Evolutionary conservation across 2,329 filamentous ascomycete genomes (phyloP).

Genomic region (Lasiodiplodia theobromae): DNA sequence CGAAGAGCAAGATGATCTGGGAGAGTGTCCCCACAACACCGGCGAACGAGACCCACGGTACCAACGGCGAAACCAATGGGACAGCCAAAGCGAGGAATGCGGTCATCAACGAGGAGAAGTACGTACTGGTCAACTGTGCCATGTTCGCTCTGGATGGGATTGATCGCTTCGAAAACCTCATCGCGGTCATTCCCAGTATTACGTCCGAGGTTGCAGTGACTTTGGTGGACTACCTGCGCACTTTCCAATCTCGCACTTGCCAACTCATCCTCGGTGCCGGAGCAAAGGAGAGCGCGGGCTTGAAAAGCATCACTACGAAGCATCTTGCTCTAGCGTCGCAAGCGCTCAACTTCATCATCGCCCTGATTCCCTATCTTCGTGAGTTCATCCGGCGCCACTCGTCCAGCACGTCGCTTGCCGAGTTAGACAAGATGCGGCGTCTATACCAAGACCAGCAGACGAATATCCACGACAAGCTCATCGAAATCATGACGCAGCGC

Average conservation of each 20-base stretch:
- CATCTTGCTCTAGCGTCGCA: constrained; percentile 92
- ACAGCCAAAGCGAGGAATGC: constrained; percentile 64
- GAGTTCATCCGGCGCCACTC: constrained; percentile 87
- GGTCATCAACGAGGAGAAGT: constrained; percentile 82
- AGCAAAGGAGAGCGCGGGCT: constrained; percentile 83
- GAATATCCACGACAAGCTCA: constrained; percentile 89
- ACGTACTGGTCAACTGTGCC: constrained; percentile 84
- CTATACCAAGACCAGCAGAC: constrained; percentile 88
- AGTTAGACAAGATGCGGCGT: constrained; percentile 87
- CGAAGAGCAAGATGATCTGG: constrained; percentile 57
- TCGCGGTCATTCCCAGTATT: constrained; percentile 87
- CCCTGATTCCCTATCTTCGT: constrained; percentile 85
- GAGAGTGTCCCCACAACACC: constrained; percentile 32
- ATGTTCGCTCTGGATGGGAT: constrained; percentile 82
- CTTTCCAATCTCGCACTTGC: constrained; percentile 96
- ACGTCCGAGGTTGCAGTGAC: constrained; percentile 80
- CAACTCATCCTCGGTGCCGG: constrained; percentile 96
- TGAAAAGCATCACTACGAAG: constrained; percentile 96
- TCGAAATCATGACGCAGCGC: constrained; percentile 87
- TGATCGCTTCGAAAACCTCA: constrained; percentile 81
- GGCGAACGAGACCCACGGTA: constrained; percentile 40
- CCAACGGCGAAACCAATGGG: constrained; percentile 43
- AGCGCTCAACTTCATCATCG: constrained; percentile 84
- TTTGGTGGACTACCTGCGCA: constrained; percentile 83
- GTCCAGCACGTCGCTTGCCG: constrained; percentile 62